A percentile compares a stretch with the other conserved stretches of the same genome.
phyloP scores from a whole-genome alignment of 2,329 filamentous ascomycete species.

The Aspergillus sp. region DNA sequence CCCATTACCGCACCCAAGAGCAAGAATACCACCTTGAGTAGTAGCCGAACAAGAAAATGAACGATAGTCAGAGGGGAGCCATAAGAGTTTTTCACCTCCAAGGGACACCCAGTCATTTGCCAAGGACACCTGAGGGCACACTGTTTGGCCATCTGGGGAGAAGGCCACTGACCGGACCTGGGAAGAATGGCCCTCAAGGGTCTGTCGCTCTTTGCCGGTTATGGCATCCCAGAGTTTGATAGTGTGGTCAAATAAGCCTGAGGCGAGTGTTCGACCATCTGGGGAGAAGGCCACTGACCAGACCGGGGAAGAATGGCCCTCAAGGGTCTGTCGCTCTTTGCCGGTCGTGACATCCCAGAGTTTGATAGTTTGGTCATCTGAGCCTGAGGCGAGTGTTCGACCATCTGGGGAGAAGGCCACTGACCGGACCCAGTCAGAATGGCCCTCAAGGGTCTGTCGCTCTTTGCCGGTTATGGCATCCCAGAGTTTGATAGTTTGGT shows the following conservation, averaged over 20 bases:
- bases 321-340: conserved; percentile 1
- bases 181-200: too few species aligned
- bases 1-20: background rate
- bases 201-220: too few species aligned
- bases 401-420: too few species aligned
- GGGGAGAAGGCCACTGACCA: conserved; percentile 13
- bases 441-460: too few species aligned
- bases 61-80: conserved; percentile 8
- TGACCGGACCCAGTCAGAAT: too few species aligned
- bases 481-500: too few species aligned
- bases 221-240: too few species aligned
- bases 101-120: conserved; percentile 11
- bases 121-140: conserved; percentile 2
- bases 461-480: too few species aligned
- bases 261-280: conserved; percentile 12
- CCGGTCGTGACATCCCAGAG: conserved; percentile 1
- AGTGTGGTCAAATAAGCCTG: too few species aligned
- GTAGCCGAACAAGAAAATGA: background rate
- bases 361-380: conserved; percentile 9
- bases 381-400: too few species aligned
- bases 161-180: too few species aligned
- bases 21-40: background rate
- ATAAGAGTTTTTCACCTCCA: conserved; percentile 3
- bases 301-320: conserved; percentile 1
- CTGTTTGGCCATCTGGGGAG: conserved; percentile 10